Percentiles rank a stretch among this genome's conserved stretches.
These are phyloP conservation scores for Fusarium circinatum DNA, from an alignment of 2,329 filamentous ascomycete species.

Conservation along the genomic window DNA sequence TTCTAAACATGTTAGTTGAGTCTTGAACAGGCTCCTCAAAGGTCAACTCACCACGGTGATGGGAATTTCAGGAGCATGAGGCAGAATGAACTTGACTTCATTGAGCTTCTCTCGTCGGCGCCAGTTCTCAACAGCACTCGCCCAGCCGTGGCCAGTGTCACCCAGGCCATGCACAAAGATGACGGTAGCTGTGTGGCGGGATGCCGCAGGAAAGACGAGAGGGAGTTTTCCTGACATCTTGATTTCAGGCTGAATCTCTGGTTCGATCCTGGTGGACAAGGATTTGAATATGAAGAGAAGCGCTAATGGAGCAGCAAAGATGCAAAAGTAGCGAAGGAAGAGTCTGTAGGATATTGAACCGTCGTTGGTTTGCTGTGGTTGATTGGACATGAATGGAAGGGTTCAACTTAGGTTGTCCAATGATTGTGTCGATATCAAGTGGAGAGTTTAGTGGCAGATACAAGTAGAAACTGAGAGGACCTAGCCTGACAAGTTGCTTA, in stretches of 20 bases:
- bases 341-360: neutral
- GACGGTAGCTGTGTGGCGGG: conserved; percentile 89
- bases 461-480: neutral
- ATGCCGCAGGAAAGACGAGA: conserved; percentile 80
- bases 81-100: conserved; percentile 93
- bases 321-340: conserved; percentile 22
- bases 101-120: conserved; percentile 81
- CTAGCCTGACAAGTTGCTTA: neutral
- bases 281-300: conserved; percentile 7
- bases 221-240: conserved; percentile 51
- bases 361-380: conserved; percentile 21
- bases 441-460: conserved; percentile 18
- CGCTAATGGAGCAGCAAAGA: conserved; percentile 15
- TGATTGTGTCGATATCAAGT: conserved; percentile 15
- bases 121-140: conserved; percentile 87
- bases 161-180: conserved; percentile 95
- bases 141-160: conserved; percentile 83
- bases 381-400: conserved; percentile 18
- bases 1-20: conserved; percentile 38
- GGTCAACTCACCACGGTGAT: conserved; percentile 69
- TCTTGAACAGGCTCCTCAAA: neutral
- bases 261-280: neutral
- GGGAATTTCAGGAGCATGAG: conserved; percentile 86
- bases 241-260: neutral
- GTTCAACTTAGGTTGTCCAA: conserved; percentile 22